Conservation (phyloP, 2,329 filamentous ascomycete genomes). For the Aspergillus sp. region DNA sequence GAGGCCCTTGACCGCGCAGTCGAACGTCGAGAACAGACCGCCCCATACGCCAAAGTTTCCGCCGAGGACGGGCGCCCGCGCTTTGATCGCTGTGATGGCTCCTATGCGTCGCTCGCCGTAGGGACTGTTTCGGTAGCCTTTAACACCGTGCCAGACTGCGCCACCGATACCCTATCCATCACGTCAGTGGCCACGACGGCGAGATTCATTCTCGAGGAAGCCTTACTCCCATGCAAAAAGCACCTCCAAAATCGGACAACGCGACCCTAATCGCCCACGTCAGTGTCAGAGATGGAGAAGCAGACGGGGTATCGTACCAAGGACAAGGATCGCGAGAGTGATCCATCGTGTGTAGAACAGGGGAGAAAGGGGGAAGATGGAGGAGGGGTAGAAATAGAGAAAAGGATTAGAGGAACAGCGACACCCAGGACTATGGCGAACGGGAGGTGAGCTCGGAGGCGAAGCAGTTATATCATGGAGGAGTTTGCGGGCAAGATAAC, state of each 20-base stretch:
- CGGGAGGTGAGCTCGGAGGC: neutral
- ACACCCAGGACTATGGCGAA: too few relatives aligned
- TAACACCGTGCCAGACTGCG: constrained; percentile 92
- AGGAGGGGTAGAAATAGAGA: neutral
- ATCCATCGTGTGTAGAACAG: constrained; percentile 55
- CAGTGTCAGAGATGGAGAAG: neutral
- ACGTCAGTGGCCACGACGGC: constrained; percentile 1
- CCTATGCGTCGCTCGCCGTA: constrained; percentile 94
- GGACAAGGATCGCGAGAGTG: constrained; percentile 95
- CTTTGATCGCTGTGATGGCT: constrained; percentile 93
- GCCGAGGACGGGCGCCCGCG: constrained; percentile 86
- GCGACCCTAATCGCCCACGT: constrained; percentile 50
- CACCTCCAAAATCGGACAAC: constrained; percentile 94
- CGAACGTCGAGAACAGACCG: constrained; percentile 88
- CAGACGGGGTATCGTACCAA: constrained; percentile 35
- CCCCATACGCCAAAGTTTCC: constrained; percentile 99
- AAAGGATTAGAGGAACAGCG: neutral
- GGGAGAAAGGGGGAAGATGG: neutral
- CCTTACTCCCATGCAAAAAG: constrained; percentile 90
- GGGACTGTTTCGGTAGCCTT: constrained; percentile 81
- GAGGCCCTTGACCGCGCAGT: constrained; percentile 91
- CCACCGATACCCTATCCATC: constrained; percentile 57
- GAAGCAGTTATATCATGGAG: neutral
- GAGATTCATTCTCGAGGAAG: neutral
- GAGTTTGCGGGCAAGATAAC: neutral